These are phyloP conservation scores for Dendrobium nobile DNA, from an alignment of 106 monocot genomes.

Conservation along the genomic window DNA sequence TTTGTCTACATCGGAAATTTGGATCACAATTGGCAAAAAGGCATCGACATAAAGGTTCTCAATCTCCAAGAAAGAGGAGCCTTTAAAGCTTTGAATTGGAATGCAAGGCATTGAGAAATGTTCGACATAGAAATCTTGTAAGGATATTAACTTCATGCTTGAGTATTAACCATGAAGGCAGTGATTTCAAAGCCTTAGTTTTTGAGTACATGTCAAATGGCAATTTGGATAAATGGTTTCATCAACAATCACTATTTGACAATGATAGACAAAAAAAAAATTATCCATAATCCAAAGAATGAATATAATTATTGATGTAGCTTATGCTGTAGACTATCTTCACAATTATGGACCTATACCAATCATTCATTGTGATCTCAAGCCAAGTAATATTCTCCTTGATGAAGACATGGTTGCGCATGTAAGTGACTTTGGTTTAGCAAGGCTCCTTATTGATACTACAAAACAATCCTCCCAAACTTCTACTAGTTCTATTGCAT, in stretches of 20 bases:
- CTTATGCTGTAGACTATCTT: conserved; percentile 33
- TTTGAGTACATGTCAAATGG: conserved; percentile 30
- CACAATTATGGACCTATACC: too few relatives aligned
- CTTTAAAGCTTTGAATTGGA: conserved; percentile 34
- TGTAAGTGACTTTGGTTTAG: too few relatives aligned
- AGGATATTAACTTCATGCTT: conserved; percentile 25
- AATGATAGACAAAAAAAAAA: background rate
- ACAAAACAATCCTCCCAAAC: background rate
- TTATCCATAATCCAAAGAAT: conserved; percentile 9
- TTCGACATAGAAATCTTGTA: conserved; percentile 38
- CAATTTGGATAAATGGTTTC: conserved; percentile 26
- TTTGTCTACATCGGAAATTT: conserved; percentile 26
- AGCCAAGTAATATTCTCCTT: too few relatives aligned
- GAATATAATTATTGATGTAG: conserved; percentile 45
- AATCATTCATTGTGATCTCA: too few relatives aligned
- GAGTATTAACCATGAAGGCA: conserved; percentile 7
- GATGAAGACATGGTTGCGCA: too few relatives aligned
- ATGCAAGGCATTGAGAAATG: conserved; percentile 24
- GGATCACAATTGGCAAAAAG: background rate
- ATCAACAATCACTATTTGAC: conserved; percentile 2
- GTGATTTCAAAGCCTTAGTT: conserved; percentile 34
- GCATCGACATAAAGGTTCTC: conserved; percentile 34
- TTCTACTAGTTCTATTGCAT: background rate
- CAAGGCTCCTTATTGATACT: background rate
- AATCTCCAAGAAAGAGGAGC: conserved; percentile 31